Conservation (phyloP, 345 rosid species). For the Eucalyptus melliodora region DNA sequence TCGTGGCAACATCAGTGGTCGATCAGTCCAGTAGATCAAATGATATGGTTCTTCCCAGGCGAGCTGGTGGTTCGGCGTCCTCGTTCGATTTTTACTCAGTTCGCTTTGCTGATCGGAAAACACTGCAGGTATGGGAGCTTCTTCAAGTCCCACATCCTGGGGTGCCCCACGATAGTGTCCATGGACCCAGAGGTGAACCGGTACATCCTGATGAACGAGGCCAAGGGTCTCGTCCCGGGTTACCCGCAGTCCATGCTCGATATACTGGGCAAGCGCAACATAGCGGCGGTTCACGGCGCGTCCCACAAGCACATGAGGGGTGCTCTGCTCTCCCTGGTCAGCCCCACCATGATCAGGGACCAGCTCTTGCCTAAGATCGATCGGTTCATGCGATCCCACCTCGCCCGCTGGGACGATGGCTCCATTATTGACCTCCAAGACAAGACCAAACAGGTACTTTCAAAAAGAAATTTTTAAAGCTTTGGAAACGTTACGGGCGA, state of each 20-base stretch:
- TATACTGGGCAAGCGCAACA: constrained; percentile 82
- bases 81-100: background rate
- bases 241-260: constrained; percentile 96
- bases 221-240: constrained; percentile 91
- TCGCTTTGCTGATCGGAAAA: background rate
- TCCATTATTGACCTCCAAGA: constrained; percentile 61
- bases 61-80: background rate
- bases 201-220: constrained; percentile 77
- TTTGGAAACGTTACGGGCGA: background rate
- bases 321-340: constrained; percentile 56
- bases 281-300: constrained; percentile 92
- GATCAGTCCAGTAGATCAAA: background rate
- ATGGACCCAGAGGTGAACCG: constrained; percentile 94
- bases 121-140: constrained; percentile 57
- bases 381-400: constrained; percentile 72
- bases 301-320: constrained; percentile 85
- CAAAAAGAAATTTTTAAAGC: background rate
- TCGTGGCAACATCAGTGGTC: background rate
- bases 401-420: constrained; percentile 43
- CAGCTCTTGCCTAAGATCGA: constrained; percentile 84
- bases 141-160: constrained; percentile 91
- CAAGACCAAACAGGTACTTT: constrained; percentile 64
- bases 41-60: background rate
- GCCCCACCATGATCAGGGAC: constrained; percentile 66
- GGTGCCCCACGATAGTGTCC: constrained; percentile 86